phyloP scores from a whole-genome alignment of 2,329 filamentous ascomycete genomes.

The Sporothrix curviconia region DNA sequence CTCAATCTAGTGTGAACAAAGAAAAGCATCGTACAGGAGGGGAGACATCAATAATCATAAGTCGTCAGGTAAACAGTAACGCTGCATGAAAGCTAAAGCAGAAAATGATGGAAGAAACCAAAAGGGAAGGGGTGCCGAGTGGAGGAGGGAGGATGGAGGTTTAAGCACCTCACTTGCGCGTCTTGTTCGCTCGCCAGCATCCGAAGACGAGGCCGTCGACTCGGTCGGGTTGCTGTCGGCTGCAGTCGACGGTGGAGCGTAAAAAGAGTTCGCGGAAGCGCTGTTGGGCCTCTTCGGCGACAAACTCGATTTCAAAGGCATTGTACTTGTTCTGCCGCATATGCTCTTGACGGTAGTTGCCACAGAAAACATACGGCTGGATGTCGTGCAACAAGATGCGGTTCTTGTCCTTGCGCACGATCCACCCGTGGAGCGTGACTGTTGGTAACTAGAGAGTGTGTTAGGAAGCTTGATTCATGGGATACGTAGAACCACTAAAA shows the following conservation, averaged over 20 bases:
- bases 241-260: slow-evolving; percentile 15
- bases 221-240: background rate
- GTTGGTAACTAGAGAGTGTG: slow-evolving; percentile 51
- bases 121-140: too few relatives aligned
- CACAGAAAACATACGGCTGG: slow-evolving; percentile 53
- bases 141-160: too few relatives aligned
- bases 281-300: slow-evolving; percentile 34
- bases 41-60: background rate
- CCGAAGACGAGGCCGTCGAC: background rate
- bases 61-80: background rate
- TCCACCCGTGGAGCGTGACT: slow-evolving; percentile 44
- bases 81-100: background rate
- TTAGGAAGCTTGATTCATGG: too few relatives aligned
- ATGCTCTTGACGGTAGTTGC: slow-evolving; percentile 46
- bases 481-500: too few relatives aligned
- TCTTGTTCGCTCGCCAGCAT: background rate
- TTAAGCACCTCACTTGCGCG: background rate
- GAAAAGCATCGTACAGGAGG: background rate
- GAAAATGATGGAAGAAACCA: too few relatives aligned
- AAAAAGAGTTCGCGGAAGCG: slow-evolving; percentile 39
- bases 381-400: slow-evolving; percentile 48
- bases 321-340: slow-evolving; percentile 43
- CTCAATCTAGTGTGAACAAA: background rate
- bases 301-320: slow-evolving; percentile 47
- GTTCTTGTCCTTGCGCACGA: slow-evolving; percentile 40